These are phyloP conservation scores for Globisporangium rhizosaccharum DNA, from an alignment of 352 stramenopile species.

Conservation along the genomic window DNA sequence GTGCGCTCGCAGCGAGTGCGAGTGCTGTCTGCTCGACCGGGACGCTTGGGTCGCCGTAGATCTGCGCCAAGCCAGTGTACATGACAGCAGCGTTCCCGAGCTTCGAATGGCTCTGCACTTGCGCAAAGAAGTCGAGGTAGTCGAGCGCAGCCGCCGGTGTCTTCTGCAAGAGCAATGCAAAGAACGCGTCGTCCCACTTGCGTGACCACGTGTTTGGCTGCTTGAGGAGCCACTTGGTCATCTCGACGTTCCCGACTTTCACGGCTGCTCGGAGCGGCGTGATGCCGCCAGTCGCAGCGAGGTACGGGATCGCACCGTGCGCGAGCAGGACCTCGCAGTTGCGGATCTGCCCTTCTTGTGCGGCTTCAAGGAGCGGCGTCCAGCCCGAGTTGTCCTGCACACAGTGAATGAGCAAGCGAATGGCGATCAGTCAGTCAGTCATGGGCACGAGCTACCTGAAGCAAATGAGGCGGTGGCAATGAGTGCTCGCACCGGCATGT, in stretches of 20 bases:
- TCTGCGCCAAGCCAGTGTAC: slow-evolving; percentile 35
- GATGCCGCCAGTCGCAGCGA: slow-evolving; percentile 20
- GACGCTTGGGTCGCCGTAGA: slow-evolving; percentile 49
- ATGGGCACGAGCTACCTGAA: neutral
- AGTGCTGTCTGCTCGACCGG: slow-evolving; percentile 42
- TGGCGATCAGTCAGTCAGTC: neutral
- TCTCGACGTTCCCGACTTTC: slow-evolving; percentile 54
- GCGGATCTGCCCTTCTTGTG: slow-evolving; percentile 46
- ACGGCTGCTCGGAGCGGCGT: slow-evolving; percentile 43
- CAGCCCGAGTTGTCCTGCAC: slow-evolving; percentile 35
- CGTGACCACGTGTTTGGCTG: slow-evolving; percentile 32
- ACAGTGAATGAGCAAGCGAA: no score
- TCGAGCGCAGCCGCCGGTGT: slow-evolving; percentile 26
- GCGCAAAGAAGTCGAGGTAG: slow-evolving; percentile 54
- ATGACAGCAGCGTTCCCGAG: slow-evolving; percentile 38
- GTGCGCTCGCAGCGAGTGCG: slow-evolving; percentile 27
- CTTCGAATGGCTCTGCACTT: slow-evolving; percentile 39
- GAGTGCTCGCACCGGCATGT: slow-evolving; percentile 20
- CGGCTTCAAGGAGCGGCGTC: slow-evolving; percentile 56
- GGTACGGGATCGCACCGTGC: slow-evolving; percentile 30
- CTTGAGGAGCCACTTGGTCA: slow-evolving; percentile 40
- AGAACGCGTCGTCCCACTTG: slow-evolving; percentile 41
- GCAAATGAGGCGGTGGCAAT: neutral
- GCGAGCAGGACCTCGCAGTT: slow-evolving; percentile 42
- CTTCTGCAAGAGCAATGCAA: slow-evolving; percentile 47